Conservation (phyloP, 495 filamentous ascomycete genomes). For the Penicillium arizonense region DNA sequence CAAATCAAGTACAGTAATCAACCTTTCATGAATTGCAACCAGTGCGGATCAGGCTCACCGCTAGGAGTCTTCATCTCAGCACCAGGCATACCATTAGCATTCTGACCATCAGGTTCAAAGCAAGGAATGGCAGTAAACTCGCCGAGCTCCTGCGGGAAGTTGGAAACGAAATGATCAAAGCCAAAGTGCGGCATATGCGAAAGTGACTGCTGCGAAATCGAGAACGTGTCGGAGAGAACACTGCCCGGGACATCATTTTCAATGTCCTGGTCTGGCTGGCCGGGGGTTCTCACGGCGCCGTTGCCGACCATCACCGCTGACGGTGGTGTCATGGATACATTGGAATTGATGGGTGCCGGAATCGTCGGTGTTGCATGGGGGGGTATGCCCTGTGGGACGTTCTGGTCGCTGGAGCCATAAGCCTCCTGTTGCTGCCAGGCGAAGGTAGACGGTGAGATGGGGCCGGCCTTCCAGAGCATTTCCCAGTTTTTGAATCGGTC, state of each 20-base stretch:
- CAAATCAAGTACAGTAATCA: slow-evolving; percentile 12
- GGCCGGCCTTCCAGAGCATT: slow-evolving; percentile 52
- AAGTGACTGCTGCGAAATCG: slow-evolving; percentile 29
- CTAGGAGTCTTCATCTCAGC: slow-evolving; percentile 27
- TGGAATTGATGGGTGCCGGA: slow-evolving; percentile 6
- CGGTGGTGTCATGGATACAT: slow-evolving; percentile 17
- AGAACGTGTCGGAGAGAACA: slow-evolving; percentile 30
- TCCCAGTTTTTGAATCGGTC: slow-evolving; percentile 54
- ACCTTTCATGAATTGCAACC: slow-evolving; percentile 43
- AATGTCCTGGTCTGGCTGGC: slow-evolving; percentile 13
- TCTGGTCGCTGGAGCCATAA: slow-evolving; percentile 17
- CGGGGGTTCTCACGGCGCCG: slow-evolving; percentile 11
- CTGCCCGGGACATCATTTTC: slow-evolving; percentile 21
- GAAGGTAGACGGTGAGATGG: slow-evolving; percentile 36
- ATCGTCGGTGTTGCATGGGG: slow-evolving; percentile 12
- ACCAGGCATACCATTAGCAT: slow-evolving; percentile 13
- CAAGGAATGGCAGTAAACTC: slow-evolving; percentile 49
- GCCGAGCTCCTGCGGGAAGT: slow-evolving; percentile 46
- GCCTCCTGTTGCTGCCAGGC: slow-evolving; percentile 18
- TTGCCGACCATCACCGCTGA: slow-evolving; percentile 9
- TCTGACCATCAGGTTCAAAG: slow-evolving; percentile 42
- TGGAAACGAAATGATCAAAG: slow-evolving; percentile 47
- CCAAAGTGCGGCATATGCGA: slow-evolving; percentile 40
- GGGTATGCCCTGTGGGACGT: slow-evolving; percentile 12
- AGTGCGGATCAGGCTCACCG: slow-evolving; percentile 27